Conservation (phyloP, 1,284 basidiomycete genomes). For the Agroathelia rolfsii region DNA sequence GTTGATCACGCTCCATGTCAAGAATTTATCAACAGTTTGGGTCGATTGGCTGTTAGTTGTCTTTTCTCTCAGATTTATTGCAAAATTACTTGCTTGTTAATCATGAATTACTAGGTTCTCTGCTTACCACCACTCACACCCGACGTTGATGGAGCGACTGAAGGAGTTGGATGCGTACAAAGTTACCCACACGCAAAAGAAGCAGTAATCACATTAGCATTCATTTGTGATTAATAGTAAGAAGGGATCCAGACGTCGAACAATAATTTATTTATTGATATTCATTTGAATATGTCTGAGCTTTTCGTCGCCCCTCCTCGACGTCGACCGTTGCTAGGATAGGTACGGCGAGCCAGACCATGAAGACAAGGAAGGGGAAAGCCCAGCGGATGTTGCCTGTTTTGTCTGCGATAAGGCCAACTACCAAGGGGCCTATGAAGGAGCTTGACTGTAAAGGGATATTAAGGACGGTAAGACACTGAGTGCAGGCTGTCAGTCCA, state of each 20-base stretch:
- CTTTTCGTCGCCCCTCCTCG: constrained; percentile 58
- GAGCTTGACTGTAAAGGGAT: constrained; percentile 61
- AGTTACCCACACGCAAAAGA: constrained; percentile 14
- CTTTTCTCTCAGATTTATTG: constrained; percentile 5
- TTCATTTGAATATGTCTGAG: constrained; percentile 36
- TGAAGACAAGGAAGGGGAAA: constrained; percentile 77
- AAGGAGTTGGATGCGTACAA: constrained; percentile 66
- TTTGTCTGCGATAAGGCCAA: constrained; percentile 76
- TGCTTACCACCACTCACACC: constrained; percentile 89
- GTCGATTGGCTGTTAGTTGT: constrained; percentile 77
- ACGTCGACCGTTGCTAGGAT: constrained; percentile 64
- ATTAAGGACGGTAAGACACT: neutral
- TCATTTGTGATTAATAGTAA: neutral
- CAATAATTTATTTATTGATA: neutral
- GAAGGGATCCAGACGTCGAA: neutral
- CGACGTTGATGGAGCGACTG: constrained; percentile 80
- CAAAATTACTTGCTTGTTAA: neutral
- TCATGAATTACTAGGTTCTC: constrained; percentile 50
- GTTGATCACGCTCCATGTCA: constrained; percentile 75
- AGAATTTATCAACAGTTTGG: constrained; percentile 87
- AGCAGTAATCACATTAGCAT: constrained; percentile 18
- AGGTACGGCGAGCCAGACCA: constrained; percentile 76
- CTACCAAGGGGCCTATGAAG: constrained; percentile 80
- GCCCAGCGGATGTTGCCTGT: constrained; percentile 86
- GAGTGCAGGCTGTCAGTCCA: constrained; percentile 1